Base-by-base conservation (phyloP, 495 filamentous ascomycete species). In the Choiromyces venosus region DNA sequence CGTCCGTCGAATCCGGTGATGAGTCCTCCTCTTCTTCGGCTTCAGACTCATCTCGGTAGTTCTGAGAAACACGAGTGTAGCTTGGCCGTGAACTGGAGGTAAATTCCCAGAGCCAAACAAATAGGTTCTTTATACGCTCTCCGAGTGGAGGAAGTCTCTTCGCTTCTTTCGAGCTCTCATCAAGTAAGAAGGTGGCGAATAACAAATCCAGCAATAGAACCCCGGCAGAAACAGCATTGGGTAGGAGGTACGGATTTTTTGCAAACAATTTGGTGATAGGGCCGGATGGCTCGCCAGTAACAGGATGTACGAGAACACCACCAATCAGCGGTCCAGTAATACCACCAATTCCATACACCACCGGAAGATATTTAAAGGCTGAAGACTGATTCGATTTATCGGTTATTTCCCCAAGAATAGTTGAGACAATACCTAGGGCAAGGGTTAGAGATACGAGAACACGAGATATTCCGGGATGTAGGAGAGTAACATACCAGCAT, bases 341-440 rank as follows among this genome's bases (percentile, higher is more conserved):
- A 42, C 91, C 92, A 21, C 95, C 95, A 69, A 99, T 84, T 33
- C 94, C 93, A 82, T 99, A 98, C 4, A 99, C 87, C 52, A 97
- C 90, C 0, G 95, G 95, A 21, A 99, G 87, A 84, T 94, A 99
- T 2, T 90, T 91, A 79, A 98, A 99, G 0, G 93, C 94, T 66
- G 87, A 87, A 56, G 90, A 93, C 83, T 99, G 95, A 82, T 99
- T 99, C 74, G 91, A 94, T 56, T 91, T 89, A 79, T 98, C 94
- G 1, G 95, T 99, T 71, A 99, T 91, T 82, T 99, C 95, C 16
- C 96, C 95, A 37, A 99, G 84, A 71, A 93, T 95, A 1, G 96
- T 97, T 37, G 92, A 93, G 3, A 99, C 92, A 29, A 98, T 87
- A 8, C 87, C 91, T 78, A 89, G 88, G 19, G 12, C 39, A 2